Evolutionary conservation across 805 yeast species (phyloP).

Genomic region (Kodamaea sagamina): DNA sequence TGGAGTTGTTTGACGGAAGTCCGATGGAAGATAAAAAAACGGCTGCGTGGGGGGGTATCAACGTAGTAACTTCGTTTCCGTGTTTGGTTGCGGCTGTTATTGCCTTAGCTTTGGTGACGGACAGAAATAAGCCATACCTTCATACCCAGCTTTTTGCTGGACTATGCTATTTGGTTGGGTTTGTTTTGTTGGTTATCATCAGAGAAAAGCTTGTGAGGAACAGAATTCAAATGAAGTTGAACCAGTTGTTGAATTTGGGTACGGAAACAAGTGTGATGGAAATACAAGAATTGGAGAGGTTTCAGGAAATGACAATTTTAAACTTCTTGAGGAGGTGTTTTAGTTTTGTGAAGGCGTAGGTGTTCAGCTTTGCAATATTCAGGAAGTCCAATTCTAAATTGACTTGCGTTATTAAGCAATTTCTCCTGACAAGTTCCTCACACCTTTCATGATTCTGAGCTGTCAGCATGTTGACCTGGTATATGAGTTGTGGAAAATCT

Average conservation of each 20-base stretch:
- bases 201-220: conserved; percentile 54
- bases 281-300: background rate
- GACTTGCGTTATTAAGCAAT: no score
- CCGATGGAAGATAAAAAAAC: conserved; percentile 26
- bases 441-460: no score
- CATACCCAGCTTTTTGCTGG: conserved; percentile 66
- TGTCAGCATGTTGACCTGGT: no score
- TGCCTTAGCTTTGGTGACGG: conserved; percentile 45
- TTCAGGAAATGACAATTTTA: background rate
- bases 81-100: conserved; percentile 54
- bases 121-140: conserved; percentile 44
- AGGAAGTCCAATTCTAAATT: no score
- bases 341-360: no score
- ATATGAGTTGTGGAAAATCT: no score
- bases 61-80: conserved; percentile 31
- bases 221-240: conserved; percentile 25
- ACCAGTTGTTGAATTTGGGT: background rate
- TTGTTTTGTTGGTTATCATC: conserved; percentile 45
- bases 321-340: no score
- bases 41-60: conserved; percentile 42
- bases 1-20: conserved; percentile 11
- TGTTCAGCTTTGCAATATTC: no score
- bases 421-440: no score
- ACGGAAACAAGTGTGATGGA: background rate
- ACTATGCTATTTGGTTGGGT: conserved; percentile 42